phyloP scores from a whole-genome alignment of 2,329 filamentous ascomycete species.

The Penicillium decumbens region DNA sequence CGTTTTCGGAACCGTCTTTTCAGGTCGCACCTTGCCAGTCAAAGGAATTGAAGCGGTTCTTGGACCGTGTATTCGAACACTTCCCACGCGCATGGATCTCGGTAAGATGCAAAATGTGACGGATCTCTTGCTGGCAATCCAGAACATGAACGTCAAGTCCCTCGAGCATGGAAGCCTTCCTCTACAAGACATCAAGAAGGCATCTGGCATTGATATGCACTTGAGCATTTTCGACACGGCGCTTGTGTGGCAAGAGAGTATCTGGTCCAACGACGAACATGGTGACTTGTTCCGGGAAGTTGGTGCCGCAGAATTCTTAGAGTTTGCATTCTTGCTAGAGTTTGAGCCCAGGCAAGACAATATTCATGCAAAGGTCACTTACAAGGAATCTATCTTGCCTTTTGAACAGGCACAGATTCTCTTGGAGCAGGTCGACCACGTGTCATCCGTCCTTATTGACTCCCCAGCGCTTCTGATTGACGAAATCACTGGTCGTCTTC shows the following conservation, averaged over 20 bases:
- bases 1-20: conserved; percentile 73
- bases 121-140: conserved; percentile 61
- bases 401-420: conserved; percentile 54
- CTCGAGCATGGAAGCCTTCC: conserved; percentile 62
- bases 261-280: conserved; percentile 38
- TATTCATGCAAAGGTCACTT: conserved; percentile 54
- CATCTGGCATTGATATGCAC: conserved; percentile 52
- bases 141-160: conserved; percentile 60
- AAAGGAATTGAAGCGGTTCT: conserved; percentile 65
- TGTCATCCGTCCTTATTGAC: conserved; percentile 46
- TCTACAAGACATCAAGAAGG: conserved; percentile 64
- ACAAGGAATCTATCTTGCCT: conserved; percentile 52
- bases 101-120: conserved; percentile 48
- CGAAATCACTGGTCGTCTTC: conserved; percentile 27
- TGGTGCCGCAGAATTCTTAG: conserved; percentile 64
- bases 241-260: conserved; percentile 78
- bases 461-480: conserved; percentile 33
- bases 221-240: conserved; percentile 66
- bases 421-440: conserved; percentile 56
- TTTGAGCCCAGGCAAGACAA: conserved; percentile 57
- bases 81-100: conserved; percentile 66
- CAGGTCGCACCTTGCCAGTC: conserved; percentile 71
- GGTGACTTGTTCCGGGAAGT: conserved; percentile 50
- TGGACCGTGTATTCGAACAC: conserved; percentile 72
- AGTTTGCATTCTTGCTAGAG: conserved; percentile 72